phyloP scores from a whole-genome alignment of 2,329 filamentous ascomycete genomes.

The Penicillium sp. region DNA sequence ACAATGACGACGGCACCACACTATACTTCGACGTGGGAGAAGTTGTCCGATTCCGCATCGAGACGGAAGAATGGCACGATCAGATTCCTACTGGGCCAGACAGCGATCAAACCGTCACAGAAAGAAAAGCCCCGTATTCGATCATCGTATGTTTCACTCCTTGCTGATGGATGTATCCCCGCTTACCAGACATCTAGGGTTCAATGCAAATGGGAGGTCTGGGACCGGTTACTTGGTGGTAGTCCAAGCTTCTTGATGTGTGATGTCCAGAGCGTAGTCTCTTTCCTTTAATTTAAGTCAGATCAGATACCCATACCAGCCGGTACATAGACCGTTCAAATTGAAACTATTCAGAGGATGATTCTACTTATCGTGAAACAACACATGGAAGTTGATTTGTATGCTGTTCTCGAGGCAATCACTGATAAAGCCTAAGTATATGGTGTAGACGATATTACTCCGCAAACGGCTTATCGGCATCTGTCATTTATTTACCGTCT shows the following conservation, averaged over 20 bases:
- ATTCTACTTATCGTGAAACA: not conserved
- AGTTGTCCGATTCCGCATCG: constrained; percentile 79
- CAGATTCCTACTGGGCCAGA: constrained; percentile 73
- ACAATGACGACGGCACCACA: constrained; percentile 66
- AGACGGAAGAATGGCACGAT: constrained; percentile 89
- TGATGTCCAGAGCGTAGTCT: not conserved
- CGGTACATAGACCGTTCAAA: constrained; percentile 10
- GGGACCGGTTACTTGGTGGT: constrained; percentile 50
- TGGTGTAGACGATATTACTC: not conserved
- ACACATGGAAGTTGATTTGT: not conserved
- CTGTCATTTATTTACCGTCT: too few relatives aligned
- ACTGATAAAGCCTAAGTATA: too few relatives aligned
- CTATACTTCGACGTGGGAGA: constrained; percentile 91
- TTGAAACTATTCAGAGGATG: constrained; percentile 10
- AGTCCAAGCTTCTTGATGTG: constrained; percentile 7
- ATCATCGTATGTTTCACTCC: constrained; percentile 38
- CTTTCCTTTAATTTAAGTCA: constrained; percentile 16
- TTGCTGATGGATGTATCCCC: constrained; percentile 10
- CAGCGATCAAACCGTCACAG: constrained; percentile 57
- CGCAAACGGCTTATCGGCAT: too few relatives aligned
- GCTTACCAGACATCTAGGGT: constrained; percentile 30
- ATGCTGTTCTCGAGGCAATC: too few relatives aligned
- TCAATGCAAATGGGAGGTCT: constrained; percentile 50
- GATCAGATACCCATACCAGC: constrained; percentile 25
- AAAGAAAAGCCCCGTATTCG: constrained; percentile 59